Evolutionary conservation across 2,329 filamentous ascomycete species (phyloP).

Genomic region (Bipolaris cookei): DNA sequence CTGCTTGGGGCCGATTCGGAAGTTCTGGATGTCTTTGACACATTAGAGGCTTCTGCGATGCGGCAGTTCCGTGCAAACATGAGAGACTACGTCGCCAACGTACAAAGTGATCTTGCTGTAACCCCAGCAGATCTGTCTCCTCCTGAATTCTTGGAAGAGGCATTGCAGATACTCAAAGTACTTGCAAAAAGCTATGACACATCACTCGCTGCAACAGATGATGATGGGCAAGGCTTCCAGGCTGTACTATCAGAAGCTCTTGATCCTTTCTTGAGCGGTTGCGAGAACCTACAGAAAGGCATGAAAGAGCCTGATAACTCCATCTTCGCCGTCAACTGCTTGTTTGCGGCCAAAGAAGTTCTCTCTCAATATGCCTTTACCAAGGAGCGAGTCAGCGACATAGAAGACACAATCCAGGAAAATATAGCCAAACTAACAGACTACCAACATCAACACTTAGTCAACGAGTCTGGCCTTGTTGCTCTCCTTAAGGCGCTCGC

Average conservation of each 20-base stretch:
- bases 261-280: constrained; percentile 83
- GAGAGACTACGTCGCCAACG: constrained; percentile 76
- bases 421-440: constrained; percentile 66
- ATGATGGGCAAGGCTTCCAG: constrained; percentile 73
- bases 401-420: constrained; percentile 63
- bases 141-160: constrained; percentile 80
- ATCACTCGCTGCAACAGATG: constrained; percentile 65
- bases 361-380: constrained; percentile 71
- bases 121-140: constrained; percentile 75
- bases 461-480: constrained; percentile 74
- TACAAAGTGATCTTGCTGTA: constrained; percentile 74
- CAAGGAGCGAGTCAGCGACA: constrained; percentile 58
- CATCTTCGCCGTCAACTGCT: constrained; percentile 77
- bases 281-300: constrained; percentile 69
- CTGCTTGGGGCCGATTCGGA: constrained; percentile 73
- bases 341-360: constrained; percentile 63
- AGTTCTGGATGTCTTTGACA: constrained; percentile 71
- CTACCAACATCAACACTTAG: constrained; percentile 75
- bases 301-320: constrained; percentile 66
- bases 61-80: constrained; percentile 82
- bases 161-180: constrained; percentile 75
- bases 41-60: constrained; percentile 76
- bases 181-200: constrained; percentile 89
- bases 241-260: constrained; percentile 78
- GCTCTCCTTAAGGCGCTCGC: constrained; percentile 66